A percentile compares a stretch with the other conserved stretches of the same genome.
phyloP scores from a whole-genome alignment of 164 flowering plant species.

The Berberis vulgaris region DNA sequence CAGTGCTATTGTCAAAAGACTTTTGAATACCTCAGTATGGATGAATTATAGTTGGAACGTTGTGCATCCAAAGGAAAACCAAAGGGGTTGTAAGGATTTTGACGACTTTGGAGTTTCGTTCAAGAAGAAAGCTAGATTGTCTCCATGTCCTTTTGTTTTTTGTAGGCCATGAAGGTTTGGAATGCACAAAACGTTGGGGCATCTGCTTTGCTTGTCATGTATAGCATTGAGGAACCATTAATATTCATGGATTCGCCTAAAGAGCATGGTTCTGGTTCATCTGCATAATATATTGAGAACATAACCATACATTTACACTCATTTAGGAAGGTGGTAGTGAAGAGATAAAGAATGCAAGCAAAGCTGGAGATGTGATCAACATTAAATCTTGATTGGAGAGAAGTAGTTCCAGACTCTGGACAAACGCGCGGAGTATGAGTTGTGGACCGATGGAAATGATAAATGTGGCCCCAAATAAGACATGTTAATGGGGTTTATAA shows the following conservation, averaged over 20 bases:
- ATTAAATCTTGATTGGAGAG: constrained; percentile 98
- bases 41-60: constrained; percentile 89
- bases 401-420: constrained; percentile 98
- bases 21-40: constrained; percentile 93
- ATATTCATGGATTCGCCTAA: constrained; percentile 94
- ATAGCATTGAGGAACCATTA: constrained; percentile 64
- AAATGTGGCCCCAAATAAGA: constrained; percentile 95
- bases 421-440: constrained; percentile 89
- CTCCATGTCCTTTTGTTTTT: constrained; percentile 80
- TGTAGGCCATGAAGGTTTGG: constrained; percentile 82
- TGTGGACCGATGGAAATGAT: constrained; percentile 99
- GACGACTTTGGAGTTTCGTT: constrained; percentile 47
- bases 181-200: constrained; percentile 98
- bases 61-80: constrained; percentile 60
- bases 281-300: constrained; percentile 69
- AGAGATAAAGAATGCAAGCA: constrained; percentile 55
- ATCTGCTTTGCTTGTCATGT: constrained; percentile 91
- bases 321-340: constrained; percentile 68
- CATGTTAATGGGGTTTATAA: constrained; percentile 77
- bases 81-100: constrained; percentile 63
- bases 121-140: constrained; percentile 55
- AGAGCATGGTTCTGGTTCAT: constrained; percentile 47
- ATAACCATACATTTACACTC: constrained; percentile 91
- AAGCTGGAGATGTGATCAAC: constrained; percentile 74
- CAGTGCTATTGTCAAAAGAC: constrained; percentile 85